Evolutionary conservation across 75 land plant species (phyloP).

Genomic region (Picea glauca): DNA sequence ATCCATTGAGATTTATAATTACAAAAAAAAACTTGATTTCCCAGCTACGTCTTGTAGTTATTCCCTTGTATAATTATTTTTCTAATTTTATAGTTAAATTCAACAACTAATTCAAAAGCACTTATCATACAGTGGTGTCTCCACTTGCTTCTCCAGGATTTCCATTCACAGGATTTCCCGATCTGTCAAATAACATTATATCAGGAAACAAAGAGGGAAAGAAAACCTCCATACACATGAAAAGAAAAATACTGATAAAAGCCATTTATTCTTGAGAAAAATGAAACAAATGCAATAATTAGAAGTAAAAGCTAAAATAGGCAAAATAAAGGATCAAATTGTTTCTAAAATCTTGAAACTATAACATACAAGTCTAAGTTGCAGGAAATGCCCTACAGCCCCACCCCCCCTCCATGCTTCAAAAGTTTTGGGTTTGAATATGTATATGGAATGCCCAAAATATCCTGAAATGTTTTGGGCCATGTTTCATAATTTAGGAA

Average conservation of each 20-base stretch:
- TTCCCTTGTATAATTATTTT: no score
- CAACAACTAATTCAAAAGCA: neutral
- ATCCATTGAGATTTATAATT: neutral
- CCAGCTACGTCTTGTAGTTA: no score
- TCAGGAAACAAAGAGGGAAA: neutral
- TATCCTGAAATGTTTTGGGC: no score
- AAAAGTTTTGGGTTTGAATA: no score
- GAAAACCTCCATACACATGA: neutral
- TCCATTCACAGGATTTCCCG: slow-evolving; percentile 72
- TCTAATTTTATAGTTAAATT: neutral
- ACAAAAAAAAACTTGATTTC: no score
- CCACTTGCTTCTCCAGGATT: slow-evolving; percentile 70
- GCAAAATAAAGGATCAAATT: neutral
- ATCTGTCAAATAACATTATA: slow-evolving; percentile 39
- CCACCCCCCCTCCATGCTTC: no score
- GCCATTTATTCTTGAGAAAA: neutral
- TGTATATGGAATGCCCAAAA: no score
- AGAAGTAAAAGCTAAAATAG: neutral
- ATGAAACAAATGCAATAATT: neutral
- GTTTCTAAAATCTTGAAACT: neutral
- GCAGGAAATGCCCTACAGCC: no score
- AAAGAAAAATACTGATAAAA: neutral
- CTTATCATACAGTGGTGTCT: slow-evolving; percentile 70
- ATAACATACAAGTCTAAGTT: neutral
- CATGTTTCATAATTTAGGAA: no score